Percentiles rank a stretch among this genome's conserved stretches.
These are phyloP conservation scores for Dissoconium aciculare DNA, from an alignment of 2,329 filamentous ascomycete species.

Conservation along the genomic window DNA sequence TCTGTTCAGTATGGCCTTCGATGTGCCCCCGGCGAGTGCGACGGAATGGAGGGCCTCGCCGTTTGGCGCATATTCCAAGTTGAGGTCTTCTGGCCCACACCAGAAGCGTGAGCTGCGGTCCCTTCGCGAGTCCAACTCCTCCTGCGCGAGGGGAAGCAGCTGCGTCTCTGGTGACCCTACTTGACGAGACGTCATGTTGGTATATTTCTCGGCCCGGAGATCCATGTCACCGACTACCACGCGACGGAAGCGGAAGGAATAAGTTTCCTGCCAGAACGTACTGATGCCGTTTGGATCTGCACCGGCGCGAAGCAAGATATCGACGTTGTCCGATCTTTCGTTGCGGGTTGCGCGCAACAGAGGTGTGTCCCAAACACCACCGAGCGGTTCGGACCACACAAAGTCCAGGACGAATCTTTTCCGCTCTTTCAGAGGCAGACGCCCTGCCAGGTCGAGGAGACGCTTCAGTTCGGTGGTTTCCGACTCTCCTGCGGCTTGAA, in stretches of 20 bases:
- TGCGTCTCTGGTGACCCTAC: neutral
- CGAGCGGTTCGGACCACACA: neutral
- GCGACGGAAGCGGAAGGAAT: neutral
- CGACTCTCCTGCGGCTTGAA: neutral
- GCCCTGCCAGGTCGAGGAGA: neutral
- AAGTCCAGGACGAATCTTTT: slow-evolving; percentile 1
- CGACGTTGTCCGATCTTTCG: slow-evolving; percentile 1
- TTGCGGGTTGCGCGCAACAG: slow-evolving; percentile 4
- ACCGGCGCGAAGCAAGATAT: slow-evolving; percentile 2
- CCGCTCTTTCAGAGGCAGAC: neutral
- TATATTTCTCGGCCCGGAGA: neutral
- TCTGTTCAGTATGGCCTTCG: slow-evolving; percentile 1
- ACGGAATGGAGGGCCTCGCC: slow-evolving; percentile 3
- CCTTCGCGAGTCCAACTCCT: neutral
- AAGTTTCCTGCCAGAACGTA: neutral
- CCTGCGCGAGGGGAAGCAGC: slow-evolving; percentile 1
- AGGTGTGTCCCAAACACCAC: neutral
- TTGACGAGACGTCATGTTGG: neutral
- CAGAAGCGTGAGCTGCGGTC: slow-evolving; percentile 2
- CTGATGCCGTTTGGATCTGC: slow-evolving; percentile 4
- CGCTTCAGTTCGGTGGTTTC: neutral
- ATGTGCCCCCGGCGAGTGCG: slow-evolving; percentile 2
- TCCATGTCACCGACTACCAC: neutral
- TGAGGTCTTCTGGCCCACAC: neutral
- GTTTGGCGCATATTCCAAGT: neutral